Base-by-base conservation (phyloP, 2,329 filamentous ascomycete species). In the Tolypocladium ophioglossoides region DNA sequence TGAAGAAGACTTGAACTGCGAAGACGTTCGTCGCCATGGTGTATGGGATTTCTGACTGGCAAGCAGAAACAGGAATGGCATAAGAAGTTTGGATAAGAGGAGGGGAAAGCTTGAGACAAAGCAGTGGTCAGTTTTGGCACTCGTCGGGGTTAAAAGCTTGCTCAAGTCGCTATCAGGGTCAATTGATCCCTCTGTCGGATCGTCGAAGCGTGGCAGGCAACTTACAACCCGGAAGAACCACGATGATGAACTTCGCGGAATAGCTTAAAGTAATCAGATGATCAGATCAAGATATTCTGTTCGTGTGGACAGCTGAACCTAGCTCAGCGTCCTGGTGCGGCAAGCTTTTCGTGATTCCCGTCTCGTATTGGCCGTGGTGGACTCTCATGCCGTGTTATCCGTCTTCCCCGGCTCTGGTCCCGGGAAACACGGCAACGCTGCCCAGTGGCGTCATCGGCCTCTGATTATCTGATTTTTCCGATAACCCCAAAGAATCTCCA, bases 1-100 rank as follows among this genome's bases (percentile, higher is more conserved):
- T 87, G 44, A 94, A 91, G 74, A 92, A 94, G 48, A 92, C 80
- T 58, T 85, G 85, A 12, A 88, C 81, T 56, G 85, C 79, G 66
- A 89, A 89, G 54, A 89, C 82, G 66, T 84, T 79, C 27, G 3
- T 27, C 0, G 44, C 44, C 44, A 47, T 47, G n/a, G 16, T 32
- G 27, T 12, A 5, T 8, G 27, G 16, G 8, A 11, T 47, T 30
- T 3, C 24, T 16, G 7, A 47, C 24, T 11, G 24, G 24, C 44
- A 30, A 47, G 44, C 44, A 47, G 44, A n/a, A 6, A 5, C 44
- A 47, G 16, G 44, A 14, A 11, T 27, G 24, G 44, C 24, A 18
- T 3, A 30, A n/a, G 16, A 16, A n/a, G 24, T 16, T 46, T 16
- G 16, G 16, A 6, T 30, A 24, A n/a, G 27, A n/a, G 7, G 22